Conservation (phyloP, 2,329 filamentous ascomycete species). For the Penicillium paneum region DNA sequence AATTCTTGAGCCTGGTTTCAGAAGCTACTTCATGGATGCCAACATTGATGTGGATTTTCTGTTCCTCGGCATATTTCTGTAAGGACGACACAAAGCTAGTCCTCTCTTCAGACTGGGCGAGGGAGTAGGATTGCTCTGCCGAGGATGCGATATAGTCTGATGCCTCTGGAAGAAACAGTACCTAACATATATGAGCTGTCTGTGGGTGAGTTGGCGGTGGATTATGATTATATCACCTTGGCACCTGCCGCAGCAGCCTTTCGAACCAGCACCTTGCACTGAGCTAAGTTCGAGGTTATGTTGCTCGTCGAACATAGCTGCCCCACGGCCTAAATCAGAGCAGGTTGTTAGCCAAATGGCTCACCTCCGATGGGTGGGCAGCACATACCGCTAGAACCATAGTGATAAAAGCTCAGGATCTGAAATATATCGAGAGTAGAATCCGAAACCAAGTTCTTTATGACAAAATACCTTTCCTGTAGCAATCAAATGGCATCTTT, state of each 20-base stretch:
- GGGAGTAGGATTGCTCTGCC: slow-evolving; percentile 63
- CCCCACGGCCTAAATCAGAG: slow-evolving; percentile 66
- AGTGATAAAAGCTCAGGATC: neutral
- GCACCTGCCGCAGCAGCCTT: slow-evolving; percentile 74
- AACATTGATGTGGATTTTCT: slow-evolving; percentile 72
- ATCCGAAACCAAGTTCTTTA: neutral
- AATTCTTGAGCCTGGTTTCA: slow-evolving; percentile 58
- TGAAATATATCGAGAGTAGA: neutral
- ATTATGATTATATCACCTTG: slow-evolving; percentile 54
- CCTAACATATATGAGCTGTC: slow-evolving; percentile 42
- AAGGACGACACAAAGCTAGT: slow-evolving; percentile 77
- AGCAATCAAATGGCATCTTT: slow-evolving; percentile 1
- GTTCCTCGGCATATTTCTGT: slow-evolving; percentile 61
- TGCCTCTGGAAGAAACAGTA: slow-evolving; percentile 89
- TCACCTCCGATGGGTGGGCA: neutral
- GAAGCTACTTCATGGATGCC: slow-evolving; percentile 75
- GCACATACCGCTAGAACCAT: slow-evolving; percentile 32
- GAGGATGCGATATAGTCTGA: slow-evolving; percentile 79
- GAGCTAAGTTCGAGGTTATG: slow-evolving; percentile 72
- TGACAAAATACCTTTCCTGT: neutral
- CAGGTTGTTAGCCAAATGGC: slow-evolving; percentile 10
- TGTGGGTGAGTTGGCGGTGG: neutral
- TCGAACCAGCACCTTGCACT: slow-evolving; percentile 68
- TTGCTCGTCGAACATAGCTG: slow-evolving; percentile 84
- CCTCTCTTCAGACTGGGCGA: slow-evolving; percentile 63